Percentiles rank a stretch among this genome's conserved stretches.
Conservation (phyloP, 768 basidiomycete genomes). For the Lactifluus piperatus region DNA sequence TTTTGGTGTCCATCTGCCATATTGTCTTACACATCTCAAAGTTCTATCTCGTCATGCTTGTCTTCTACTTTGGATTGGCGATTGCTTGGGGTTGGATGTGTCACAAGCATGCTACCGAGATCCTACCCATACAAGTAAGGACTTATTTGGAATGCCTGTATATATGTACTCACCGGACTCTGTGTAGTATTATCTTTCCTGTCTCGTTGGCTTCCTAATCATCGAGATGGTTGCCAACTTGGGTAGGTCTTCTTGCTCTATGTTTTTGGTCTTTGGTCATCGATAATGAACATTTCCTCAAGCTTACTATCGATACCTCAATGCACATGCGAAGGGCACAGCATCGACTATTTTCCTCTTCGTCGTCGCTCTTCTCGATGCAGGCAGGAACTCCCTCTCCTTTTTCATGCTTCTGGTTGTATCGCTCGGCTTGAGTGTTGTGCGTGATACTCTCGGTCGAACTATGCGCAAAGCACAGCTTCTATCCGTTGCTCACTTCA, state of each 20-base stretch:
- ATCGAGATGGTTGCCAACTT: constrained; percentile 93
- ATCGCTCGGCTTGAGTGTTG: constrained; percentile 85
- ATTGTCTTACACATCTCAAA: constrained; percentile 24
- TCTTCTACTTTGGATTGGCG: constrained; percentile 65
- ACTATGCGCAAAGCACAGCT: constrained; percentile 80
- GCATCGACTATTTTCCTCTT: constrained; percentile 86
- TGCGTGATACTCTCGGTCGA: constrained; percentile 76
- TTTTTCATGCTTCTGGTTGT: constrained; percentile 95
- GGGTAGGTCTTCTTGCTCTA: constrained; percentile 38
- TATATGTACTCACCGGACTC: constrained; percentile 5
- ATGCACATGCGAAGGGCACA: constrained; percentile 68
- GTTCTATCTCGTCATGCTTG: constrained; percentile 85
- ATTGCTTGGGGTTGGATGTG: constrained; percentile 78
- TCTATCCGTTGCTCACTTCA: constrained; percentile 77
- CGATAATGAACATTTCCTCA: background rate
- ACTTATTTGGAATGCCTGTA: background rate
- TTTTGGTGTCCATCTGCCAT: background rate
- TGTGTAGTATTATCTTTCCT: constrained; percentile 79
- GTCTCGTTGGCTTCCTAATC: constrained; percentile 75
- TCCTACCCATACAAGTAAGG: constrained; percentile 80
- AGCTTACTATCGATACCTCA: constrained; percentile 94
- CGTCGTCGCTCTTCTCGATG: constrained; percentile 92
- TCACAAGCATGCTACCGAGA: constrained; percentile 68
- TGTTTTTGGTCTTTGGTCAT: background rate
- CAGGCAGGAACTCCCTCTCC: constrained; percentile 87